Evolutionary conservation across 2,329 filamentous ascomycete genomes (phyloP).

Genomic region (Colletotrichum filicis): DNA sequence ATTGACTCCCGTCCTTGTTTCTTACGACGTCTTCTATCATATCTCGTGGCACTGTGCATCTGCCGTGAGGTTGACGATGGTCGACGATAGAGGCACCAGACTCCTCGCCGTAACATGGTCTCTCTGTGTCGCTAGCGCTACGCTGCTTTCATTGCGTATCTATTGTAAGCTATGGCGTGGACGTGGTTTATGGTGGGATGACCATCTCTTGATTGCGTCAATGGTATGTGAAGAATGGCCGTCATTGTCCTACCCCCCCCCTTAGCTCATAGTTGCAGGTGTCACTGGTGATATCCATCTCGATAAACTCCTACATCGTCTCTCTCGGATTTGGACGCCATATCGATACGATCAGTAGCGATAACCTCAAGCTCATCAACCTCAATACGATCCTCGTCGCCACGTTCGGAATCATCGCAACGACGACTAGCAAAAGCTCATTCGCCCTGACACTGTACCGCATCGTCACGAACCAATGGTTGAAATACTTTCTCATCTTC

Average conservation of each 20-base stretch:
- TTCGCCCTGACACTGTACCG: conserved; percentile 39
- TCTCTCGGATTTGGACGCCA: conserved; percentile 41
- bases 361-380: conserved; percentile 36
- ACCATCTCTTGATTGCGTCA: conserved; percentile 46
- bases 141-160: conserved; percentile 44
- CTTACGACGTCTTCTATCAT: neutral
- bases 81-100: conserved; percentile 40
- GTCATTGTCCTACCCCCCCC: neutral
- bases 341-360: conserved; percentile 34
- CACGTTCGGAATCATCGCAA: conserved; percentile 37
- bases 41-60: neutral
- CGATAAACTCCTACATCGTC: conserved; percentile 46
- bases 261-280: neutral
- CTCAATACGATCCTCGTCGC: conserved; percentile 38
- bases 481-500: conserved; percentile 43
- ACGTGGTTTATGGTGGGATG: conserved; percentile 50
- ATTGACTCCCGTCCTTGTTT: neutral
- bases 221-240: conserved; percentile 44
- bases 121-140: conserved; percentile 37
- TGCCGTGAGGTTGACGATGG: conserved; percentile 21
- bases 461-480: conserved; percentile 38
- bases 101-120: conserved; percentile 46
- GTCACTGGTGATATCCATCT: conserved; percentile 40
- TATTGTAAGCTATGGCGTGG: conserved; percentile 50
- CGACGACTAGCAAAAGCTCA: conserved; percentile 38